Percentiles rank a stretch among this genome's conserved stretches.
Conservation (phyloP, 2,329 filamentous ascomycete species). For the Paraphaeosphaeria sporulosa region DNA sequence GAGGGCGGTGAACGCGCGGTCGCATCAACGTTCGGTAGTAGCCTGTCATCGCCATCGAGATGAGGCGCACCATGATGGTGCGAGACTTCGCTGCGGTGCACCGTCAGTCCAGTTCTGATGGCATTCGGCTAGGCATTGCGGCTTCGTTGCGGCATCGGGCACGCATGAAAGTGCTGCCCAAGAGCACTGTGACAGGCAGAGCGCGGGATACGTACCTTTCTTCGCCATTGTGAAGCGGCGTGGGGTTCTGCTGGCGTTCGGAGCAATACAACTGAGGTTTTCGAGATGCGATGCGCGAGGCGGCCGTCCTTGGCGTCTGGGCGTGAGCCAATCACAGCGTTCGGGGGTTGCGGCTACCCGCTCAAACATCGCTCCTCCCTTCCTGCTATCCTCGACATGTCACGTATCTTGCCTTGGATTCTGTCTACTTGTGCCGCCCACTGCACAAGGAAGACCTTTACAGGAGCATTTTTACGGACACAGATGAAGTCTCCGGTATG, state of each 20-base stretch:
- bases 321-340: slow-evolving; percentile 27
- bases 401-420: too few species aligned
- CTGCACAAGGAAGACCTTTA: too few species aligned
- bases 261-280: slow-evolving; percentile 28
- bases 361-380: too few species aligned
- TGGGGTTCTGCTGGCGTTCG: slow-evolving; percentile 23
- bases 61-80: slow-evolving; percentile 88
- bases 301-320: slow-evolving; percentile 27
- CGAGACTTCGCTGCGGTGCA: slow-evolving; percentile 79
- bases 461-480: too few species aligned
- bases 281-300: slow-evolving; percentile 20
- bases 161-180: background rate
- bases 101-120: slow-evolving; percentile 25
- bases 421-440: too few species aligned
- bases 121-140: background rate
- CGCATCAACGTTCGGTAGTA: slow-evolving; percentile 94
- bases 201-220: slow-evolving; percentile 35
- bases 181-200: background rate
- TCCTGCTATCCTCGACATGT: too few species aligned
- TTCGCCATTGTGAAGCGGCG: slow-evolving; percentile 41
- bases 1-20: slow-evolving; percentile 78
- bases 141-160: background rate
- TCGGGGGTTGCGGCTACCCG: slow-evolving; percentile 2
- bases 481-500: too few species aligned
- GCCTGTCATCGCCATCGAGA: slow-evolving; percentile 98